Conservation (phyloP, 2,329 filamentous ascomycete species). For the Decorospora gaudefroyi region DNA sequence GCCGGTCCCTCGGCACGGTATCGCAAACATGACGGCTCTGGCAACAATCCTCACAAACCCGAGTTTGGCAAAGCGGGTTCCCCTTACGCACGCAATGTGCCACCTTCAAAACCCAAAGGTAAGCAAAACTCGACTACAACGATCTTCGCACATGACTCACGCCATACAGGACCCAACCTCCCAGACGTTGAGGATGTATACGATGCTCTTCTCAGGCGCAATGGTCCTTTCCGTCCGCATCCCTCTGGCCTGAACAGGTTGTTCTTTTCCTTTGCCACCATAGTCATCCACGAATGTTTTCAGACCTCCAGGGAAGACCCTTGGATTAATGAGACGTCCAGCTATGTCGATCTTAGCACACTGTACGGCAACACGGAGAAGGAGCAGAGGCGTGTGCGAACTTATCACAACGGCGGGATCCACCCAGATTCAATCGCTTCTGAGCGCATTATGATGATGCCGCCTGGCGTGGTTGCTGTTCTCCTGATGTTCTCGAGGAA, state of each 20-base stretch:
- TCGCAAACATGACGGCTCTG: constrained; percentile 45
- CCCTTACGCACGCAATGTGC: constrained; percentile 63
- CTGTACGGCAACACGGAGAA: constrained; percentile 69
- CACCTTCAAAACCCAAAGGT: constrained; percentile 57
- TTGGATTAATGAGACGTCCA: constrained; percentile 68
- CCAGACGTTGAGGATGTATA: constrained; percentile 68
- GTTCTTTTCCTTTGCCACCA: constrained; percentile 72
- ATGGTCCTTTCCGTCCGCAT: constrained; percentile 63
- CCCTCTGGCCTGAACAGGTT: constrained; percentile 71
- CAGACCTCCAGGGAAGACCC: constrained; percentile 65
- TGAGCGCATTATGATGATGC: constrained; percentile 66
- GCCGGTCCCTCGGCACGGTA: constrained; percentile 54
- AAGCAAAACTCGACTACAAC: not conserved
- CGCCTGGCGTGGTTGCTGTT: constrained; percentile 68
- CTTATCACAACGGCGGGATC: constrained; percentile 66
- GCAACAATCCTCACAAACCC: constrained; percentile 58
- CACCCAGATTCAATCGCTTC: constrained; percentile 72
- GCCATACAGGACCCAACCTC: constrained; percentile 42
- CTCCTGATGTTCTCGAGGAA: constrained; percentile 71
- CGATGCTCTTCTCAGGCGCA: constrained; percentile 67
- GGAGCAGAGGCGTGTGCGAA: constrained; percentile 67
- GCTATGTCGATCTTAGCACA: constrained; percentile 73
- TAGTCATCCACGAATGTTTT: constrained; percentile 66
- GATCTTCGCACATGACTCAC: constrained; percentile 45
- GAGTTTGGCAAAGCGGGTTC: constrained; percentile 60